Conservation (phyloP, 2,329 filamentous ascomycete genomes). For the Diplodia corticola region DNA sequence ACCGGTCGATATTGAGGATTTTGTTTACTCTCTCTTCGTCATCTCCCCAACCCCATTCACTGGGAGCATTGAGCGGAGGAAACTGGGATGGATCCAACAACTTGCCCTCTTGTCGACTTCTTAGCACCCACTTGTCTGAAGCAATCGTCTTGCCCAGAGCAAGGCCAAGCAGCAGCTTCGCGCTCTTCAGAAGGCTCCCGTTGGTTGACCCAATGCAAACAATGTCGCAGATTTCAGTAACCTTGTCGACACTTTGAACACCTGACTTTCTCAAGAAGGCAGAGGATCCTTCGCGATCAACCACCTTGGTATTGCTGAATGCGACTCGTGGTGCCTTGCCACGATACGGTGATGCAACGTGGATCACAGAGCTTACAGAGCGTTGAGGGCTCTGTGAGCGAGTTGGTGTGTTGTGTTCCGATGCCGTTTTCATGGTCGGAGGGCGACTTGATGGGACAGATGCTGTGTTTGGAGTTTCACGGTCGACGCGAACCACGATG, state of each 20-base stretch:
- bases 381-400: not conserved
- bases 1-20: slow-evolving; percentile 36
- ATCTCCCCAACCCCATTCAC: slow-evolving; percentile 44
- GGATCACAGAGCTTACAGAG: not conserved
- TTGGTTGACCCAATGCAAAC: slow-evolving; percentile 1
- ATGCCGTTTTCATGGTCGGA: not conserved
- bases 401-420: not conserved
- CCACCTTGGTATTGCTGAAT: slow-evolving; percentile 6
- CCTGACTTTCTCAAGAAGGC: slow-evolving; percentile 6
- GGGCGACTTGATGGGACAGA: not conserved
- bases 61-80: slow-evolving; percentile 35
- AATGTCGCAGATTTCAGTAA: slow-evolving; percentile 1
- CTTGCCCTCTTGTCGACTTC: slow-evolving; percentile 38
- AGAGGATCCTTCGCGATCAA: not conserved
- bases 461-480: not conserved
- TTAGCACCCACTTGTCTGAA: slow-evolving; percentile 48
- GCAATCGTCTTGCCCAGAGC: slow-evolving; percentile 48
- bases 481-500: slow-evolving; percentile 1
- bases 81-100: slow-evolving; percentile 41
- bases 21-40: slow-evolving; percentile 29
- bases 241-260: not conserved
- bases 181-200: slow-evolving; percentile 16
- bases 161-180: slow-evolving; percentile 49
- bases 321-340: not conserved
- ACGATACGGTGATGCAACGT: not conserved